These are phyloP conservation scores for Exophiala alcalophila DNA, from an alignment of 2,329 filamentous ascomycete species.

Conservation along the genomic window DNA sequence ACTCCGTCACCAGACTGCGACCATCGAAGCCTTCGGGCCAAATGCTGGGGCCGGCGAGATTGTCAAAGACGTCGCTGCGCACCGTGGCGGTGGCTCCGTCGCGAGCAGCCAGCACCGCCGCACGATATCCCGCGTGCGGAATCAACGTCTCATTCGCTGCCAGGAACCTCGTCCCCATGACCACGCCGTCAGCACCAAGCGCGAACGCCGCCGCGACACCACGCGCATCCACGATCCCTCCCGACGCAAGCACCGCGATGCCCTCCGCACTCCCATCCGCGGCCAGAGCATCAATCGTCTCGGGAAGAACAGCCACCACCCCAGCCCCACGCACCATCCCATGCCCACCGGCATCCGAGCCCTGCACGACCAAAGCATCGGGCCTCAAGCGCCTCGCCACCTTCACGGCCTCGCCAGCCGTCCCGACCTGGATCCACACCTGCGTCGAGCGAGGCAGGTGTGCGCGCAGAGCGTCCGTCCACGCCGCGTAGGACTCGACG, in stretches of 20 bases:
- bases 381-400: slow-evolving; percentile 31
- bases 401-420: slow-evolving; percentile 45
- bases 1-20: slow-evolving; percentile 56
- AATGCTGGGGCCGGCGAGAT: slow-evolving; percentile 53
- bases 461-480: slow-evolving; percentile 44
- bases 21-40: slow-evolving; percentile 60
- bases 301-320: slow-evolving; percentile 50
- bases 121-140: slow-evolving; percentile 49
- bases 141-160: slow-evolving; percentile 46
- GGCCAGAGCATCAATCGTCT: slow-evolving; percentile 44
- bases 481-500: slow-evolving; percentile 37
- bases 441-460: slow-evolving; percentile 39
- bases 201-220: slow-evolving; percentile 50
- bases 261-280: background rate
- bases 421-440: slow-evolving; percentile 54
- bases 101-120: slow-evolving; percentile 45
- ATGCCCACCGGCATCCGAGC: slow-evolving; percentile 52
- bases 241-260: slow-evolving; percentile 46
- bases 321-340: slow-evolving; percentile 46
- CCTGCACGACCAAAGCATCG: slow-evolving; percentile 15
- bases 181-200: slow-evolving; percentile 53
- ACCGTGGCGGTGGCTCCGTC: slow-evolving; percentile 53
- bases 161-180: slow-evolving; percentile 64
- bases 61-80: slow-evolving; percentile 54
- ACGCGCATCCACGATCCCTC: slow-evolving; percentile 53